phyloP scores from a whole-genome alignment of 2,329 filamentous ascomycete genomes.

The Elsinoe ampelina region DNA sequence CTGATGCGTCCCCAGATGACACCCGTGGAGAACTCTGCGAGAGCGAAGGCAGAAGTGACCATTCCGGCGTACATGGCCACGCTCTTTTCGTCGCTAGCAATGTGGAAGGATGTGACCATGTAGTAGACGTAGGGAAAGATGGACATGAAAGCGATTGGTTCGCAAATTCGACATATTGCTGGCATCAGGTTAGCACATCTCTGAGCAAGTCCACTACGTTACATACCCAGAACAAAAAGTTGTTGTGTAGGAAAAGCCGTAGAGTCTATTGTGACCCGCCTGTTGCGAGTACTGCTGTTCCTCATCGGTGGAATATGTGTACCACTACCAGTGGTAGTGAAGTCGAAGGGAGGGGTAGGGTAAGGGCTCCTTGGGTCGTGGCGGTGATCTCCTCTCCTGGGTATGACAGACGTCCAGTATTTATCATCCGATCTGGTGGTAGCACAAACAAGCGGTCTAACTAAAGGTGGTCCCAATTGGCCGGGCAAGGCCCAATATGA shows the following conservation, averaged over 20 bases:
- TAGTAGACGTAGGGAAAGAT: constrained; percentile 98
- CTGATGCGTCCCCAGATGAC: constrained; percentile 90
- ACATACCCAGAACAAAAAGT: constrained; percentile 47
- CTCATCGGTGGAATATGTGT: not conserved
- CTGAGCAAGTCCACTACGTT: not conserved
- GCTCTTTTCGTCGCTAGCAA: constrained; percentile 66
- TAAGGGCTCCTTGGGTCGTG: not conserved
- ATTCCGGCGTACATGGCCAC: constrained; percentile 91
- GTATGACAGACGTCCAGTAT: not conserved
- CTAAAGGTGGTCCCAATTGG: not conserved
- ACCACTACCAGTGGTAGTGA: not conserved
- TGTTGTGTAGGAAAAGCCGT: constrained; percentile 48
- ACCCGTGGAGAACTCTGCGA: constrained; percentile 88
- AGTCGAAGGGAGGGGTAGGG: not conserved
- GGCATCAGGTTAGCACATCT: not conserved
- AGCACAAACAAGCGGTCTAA: constrained; percentile 6
- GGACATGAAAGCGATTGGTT: constrained; percentile 98
- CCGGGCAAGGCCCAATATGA: not conserved
- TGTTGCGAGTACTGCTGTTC: not conserved
- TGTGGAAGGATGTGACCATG: constrained; percentile 88
- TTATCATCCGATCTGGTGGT: constrained; percentile 10
- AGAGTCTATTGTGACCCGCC: constrained; percentile 18
- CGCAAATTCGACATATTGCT: constrained; percentile 93
- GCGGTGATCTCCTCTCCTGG: not conserved
- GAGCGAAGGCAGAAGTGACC: constrained; percentile 92